A percentile compares a stretch with the other conserved stretches of the same genome.
Conservation (phyloP, 2,329 filamentous ascomycete genomes). For the Cytospora piceicola region DNA sequence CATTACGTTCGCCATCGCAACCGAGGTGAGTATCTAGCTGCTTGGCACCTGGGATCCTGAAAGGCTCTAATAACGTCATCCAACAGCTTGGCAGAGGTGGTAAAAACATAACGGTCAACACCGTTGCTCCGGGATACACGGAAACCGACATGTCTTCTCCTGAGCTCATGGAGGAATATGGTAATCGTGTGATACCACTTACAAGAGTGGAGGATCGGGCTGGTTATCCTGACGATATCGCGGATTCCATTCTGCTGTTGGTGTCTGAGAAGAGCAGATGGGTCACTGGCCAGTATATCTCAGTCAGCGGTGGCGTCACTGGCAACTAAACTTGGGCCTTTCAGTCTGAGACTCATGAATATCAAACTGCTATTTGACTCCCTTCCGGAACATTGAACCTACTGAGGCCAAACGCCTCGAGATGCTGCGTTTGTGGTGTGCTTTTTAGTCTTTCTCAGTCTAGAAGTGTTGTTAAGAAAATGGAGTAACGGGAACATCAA, state of each 20-base stretch:
- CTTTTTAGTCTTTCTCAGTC: no score
- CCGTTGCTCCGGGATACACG: conserved; percentile 46
- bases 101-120: conserved; percentile 49
- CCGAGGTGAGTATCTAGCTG: conserved; percentile 38
- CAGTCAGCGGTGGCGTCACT: conserved; percentile 43
- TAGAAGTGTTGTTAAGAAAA: no score
- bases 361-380: no score
- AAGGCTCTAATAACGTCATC: not conserved
- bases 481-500: no score
- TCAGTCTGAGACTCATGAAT: no score
- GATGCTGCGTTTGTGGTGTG: no score
- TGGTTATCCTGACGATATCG: conserved; percentile 46
- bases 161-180: conserved; percentile 32
- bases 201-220: conserved; percentile 41
- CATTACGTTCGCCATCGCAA: conserved; percentile 41
- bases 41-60: not conserved
- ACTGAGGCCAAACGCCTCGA: no score
- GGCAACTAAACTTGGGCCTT: conserved; percentile 22
- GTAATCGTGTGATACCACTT: conserved; percentile 31
- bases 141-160: conserved; percentile 40
- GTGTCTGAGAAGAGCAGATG: conserved; percentile 46
- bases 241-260: conserved; percentile 46
- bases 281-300: conserved; percentile 49
- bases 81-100: conserved; percentile 17
- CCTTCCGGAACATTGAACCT: no score